phyloP scores from a whole-genome alignment of 202 grass and related monocot genomes.

The Panicum hallii region DNA sequence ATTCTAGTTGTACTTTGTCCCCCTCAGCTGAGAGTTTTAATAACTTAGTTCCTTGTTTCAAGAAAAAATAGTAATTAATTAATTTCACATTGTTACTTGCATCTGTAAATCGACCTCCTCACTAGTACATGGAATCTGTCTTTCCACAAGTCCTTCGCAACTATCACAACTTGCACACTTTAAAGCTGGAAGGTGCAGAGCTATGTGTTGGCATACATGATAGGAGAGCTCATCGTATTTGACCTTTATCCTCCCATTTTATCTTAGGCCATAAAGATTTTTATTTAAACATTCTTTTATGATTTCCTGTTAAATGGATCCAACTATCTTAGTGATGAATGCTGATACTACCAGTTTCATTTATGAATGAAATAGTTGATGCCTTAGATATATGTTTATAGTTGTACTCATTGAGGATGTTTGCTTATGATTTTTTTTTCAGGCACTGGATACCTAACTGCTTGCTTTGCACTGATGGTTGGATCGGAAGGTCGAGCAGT shows the following conservation, averaged over 20 bases:
- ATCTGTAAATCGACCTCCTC: neutral
- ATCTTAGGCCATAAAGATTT: neutral
- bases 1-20: neutral
- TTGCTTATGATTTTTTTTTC: conserved; percentile 28
- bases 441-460: conserved; percentile 87
- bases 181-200: neutral
- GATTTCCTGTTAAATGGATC: neutral
- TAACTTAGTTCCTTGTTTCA: neutral
- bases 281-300: neutral
- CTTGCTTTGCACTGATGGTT: conserved; percentile 85
- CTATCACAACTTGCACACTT: neutral
- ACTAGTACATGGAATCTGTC: neutral
- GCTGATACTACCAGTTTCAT: neutral
- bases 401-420: neutral
- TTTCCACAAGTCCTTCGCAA: neutral
- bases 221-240: neutral
- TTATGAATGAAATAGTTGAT: neutral
- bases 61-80: neutral
- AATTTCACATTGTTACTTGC: neutral
- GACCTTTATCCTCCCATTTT: neutral
- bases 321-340: neutral
- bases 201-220: neutral
- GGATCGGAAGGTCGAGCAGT: conserved; percentile 59
- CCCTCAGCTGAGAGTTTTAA: neutral
- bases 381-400: neutral